Conservation (phyloP, 345 rosid genomes). For the Brassica rapa region DNA sequence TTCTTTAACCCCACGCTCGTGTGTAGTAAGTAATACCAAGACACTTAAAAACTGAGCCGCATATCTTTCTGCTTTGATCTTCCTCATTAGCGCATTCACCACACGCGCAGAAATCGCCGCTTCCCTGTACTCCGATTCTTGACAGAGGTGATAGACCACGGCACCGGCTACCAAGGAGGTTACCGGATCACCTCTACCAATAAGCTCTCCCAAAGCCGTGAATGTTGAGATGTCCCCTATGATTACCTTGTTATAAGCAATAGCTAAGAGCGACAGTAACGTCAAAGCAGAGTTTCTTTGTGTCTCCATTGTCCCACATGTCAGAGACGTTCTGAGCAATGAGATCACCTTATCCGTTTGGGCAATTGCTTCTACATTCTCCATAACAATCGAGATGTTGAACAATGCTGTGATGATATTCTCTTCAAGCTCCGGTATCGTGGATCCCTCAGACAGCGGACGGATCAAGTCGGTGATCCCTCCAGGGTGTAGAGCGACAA, state of each 20-base stretch:
- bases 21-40: background rate
- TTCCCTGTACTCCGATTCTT: constrained; percentile 35
- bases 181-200: constrained; percentile 45
- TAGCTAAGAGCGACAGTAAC: constrained; percentile 42
- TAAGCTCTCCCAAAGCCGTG: constrained; percentile 36
- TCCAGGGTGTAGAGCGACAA: constrained; percentile 24
- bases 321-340: constrained; percentile 44
- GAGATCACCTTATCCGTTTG: constrained; percentile 46
- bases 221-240: too few relatives aligned
- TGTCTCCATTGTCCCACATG: constrained; percentile 44
- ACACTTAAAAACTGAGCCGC: background rate
- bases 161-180: constrained; percentile 50
- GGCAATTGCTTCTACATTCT: constrained; percentile 39
- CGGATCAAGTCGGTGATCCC: constrained; percentile 44
- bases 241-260: constrained; percentile 29
- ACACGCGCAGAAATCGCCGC: constrained; percentile 46
- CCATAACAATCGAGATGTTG: constrained; percentile 46
- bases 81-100: constrained; percentile 40
- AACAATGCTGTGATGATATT: constrained; percentile 43
- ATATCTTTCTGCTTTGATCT: constrained; percentile 25
- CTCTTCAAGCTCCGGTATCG: constrained; percentile 28
- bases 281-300: constrained; percentile 58
- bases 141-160: constrained; percentile 49
- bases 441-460: constrained; percentile 32
- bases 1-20: background rate